Evolutionary conservation across 2,329 filamentous ascomycete genomes (phyloP).

Genomic region (Fusarium sp.): DNA sequence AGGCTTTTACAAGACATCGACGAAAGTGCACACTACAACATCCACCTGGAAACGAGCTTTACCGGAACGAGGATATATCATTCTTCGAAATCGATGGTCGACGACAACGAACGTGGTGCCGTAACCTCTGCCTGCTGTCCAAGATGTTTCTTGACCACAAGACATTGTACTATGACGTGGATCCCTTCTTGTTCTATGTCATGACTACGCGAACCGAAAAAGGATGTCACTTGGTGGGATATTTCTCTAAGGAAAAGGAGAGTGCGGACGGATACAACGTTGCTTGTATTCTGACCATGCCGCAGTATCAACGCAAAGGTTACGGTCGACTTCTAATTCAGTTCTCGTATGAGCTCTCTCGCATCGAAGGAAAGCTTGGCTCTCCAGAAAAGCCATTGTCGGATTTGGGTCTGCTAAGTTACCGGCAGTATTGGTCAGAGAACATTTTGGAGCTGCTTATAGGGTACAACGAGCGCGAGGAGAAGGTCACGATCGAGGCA

Average conservation of each 20-base stretch:
- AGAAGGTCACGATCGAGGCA: constrained; percentile 85
- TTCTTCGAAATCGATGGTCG: constrained; percentile 98
- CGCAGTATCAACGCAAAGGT: constrained; percentile 95
- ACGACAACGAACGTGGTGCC: constrained; percentile 94
- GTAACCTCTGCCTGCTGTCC: constrained; percentile 91
- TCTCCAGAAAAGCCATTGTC: constrained; percentile 97
- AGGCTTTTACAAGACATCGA: constrained; percentile 86
- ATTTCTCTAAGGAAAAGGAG: constrained; percentile 99
- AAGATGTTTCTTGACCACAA: constrained; percentile 99
- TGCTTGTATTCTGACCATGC: constrained; percentile 95
- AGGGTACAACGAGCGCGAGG: constrained; percentile 73
- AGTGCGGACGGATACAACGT: constrained; percentile 97
- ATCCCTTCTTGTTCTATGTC: constrained; percentile 98
- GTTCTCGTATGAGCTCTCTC: constrained; percentile 96
- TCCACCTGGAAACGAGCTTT: constrained; percentile 97
- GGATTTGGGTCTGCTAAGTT: constrained; percentile 91
- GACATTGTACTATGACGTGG: constrained; percentile 99
- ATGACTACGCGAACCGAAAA: constrained; percentile 92
- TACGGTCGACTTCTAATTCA: constrained; percentile 94
- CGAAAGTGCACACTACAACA: constrained; percentile 91
- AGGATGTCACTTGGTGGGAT: constrained; percentile 97
- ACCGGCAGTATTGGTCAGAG: constrained; percentile 98
- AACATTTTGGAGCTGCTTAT: constrained; percentile 90
- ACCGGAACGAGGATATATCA: constrained; percentile 91
- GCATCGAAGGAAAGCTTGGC: constrained; percentile 93